A percentile compares a stretch with the other conserved stretches of the same genome.
phyloP scores from a whole-genome alignment of 306 rosid genomes.

The peach (Prunus persica) region Prunus_persica_NCBIv2 NC_034014.1:23904001-23904500 shows the following conservation, averaged over 20 bases:
- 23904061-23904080: conserved; percentile 83
- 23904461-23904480: background rate
- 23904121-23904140: conserved; percentile 77
- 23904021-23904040: conserved; percentile 11
- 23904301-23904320: background rate
- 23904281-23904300: background rate
- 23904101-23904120: conserved; percentile 42
- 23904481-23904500: background rate
- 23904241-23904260: background rate
- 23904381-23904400: no score
- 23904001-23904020: conserved; percentile 49
- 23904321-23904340: background rate
- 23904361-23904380: no score
- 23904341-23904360: background rate
- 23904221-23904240: background rate
- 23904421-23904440: no score
- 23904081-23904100: conserved; percentile 20
- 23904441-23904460: background rate
- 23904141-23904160: conserved; percentile 56
- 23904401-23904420: background rate
- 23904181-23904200: background rate
- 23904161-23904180: conserved; percentile 7
- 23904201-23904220: conserved; percentile 10
- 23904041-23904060: conserved; percentile 36
- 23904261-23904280: background rate